A percentile compares a stretch with the other conserved stretches of the same genome.
Conservation (phyloP, 169 alveolate species). For the Plasmodium gallinaceum region DNA sequence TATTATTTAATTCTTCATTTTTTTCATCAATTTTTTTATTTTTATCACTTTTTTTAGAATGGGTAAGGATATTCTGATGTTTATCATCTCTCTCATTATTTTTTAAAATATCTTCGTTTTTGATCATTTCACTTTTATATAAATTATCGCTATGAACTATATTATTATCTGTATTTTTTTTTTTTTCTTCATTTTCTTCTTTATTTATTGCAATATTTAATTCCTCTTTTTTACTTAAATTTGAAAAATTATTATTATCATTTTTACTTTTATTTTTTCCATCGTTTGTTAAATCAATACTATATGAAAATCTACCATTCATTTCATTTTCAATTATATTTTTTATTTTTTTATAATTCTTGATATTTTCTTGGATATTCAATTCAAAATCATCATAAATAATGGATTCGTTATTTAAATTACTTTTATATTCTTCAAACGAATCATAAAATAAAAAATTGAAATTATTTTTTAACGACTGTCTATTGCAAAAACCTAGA, state of each 20-base stretch:
- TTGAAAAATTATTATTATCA: not conserved
- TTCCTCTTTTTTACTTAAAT: not conserved
- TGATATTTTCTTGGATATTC: slow-evolving; percentile 27
- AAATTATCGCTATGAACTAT: not conserved
- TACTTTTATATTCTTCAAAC: not conserved
- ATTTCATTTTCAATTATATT: slow-evolving; percentile 22
- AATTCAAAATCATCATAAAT: slow-evolving; percentile 16
- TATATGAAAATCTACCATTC: not conserved
- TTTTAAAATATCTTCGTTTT: not conserved
- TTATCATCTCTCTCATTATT: not conserved
- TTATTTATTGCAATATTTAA: not conserved
- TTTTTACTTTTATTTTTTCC: not conserved
- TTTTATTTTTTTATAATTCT: slow-evolving; percentile 22
- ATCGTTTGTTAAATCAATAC: not conserved
- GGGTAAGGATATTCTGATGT: not conserved
- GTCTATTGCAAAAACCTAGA: slow-evolving; percentile 64
- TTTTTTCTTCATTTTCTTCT: not conserved
- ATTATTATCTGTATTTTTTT: not conserved
- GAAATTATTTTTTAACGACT: slow-evolving; percentile 48
- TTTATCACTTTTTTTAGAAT: not conserved
- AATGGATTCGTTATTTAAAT: not conserved
- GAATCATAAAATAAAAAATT: slow-evolving; percentile 39
- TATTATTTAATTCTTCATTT: not conserved
- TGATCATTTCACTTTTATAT: too few relatives aligned
- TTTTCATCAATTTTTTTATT: not conserved